Evolutionary conservation across 768 basidiomycete species (phyloP), one percentile per base, ranked within the genome.

Genomic region (Lentinula aciculospora): DNA sequence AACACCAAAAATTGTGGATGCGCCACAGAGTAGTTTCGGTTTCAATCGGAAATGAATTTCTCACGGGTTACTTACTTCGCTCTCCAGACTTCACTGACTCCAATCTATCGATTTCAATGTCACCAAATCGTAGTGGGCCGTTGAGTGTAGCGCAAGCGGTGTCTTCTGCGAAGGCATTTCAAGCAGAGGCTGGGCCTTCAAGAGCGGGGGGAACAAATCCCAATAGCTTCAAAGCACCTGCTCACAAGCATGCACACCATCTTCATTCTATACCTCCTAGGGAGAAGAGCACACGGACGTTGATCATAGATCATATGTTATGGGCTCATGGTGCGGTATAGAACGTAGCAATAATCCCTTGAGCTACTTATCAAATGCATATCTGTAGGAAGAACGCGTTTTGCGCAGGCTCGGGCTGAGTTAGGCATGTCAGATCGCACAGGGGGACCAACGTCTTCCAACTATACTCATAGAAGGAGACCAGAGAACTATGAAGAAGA

Each of bases 231-330:
- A 81, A 77, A 61, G 82, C 88, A 1, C 88, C 88, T 7, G 91
- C 92, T 1, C 92, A 93, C 71, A 90, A 87, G 63, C 89, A 92
- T 76, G 91, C 91, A 0, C 92, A 93, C 68, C 89, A 93, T 67
- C 72, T 93, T 1, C 91, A 94, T 67, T 84, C 88, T 2, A 92
- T 94, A 31, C 91, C 91, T 2, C 92, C 89, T 2, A 74, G 89
- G 37, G 91, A 94, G 70, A 94, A 93, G 75, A 89, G 88, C n/a
- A 92, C 91, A 7, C 77, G 90, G 31, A 93, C 90, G 9, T 76
- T 93, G 57, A 94, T 93, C 64, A 83, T 94, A 57, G 92, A 94
- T 70, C 88, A 93, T 70, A 84, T 92, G 79, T 74, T 92, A 49
- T 93, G 88, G 89, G 87, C 86, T 6, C 92, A 93, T 69, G 79